Base-by-base conservation (phyloP, 768 basidiomycete genomes). In the Cystobasidium onofrii region DNA sequence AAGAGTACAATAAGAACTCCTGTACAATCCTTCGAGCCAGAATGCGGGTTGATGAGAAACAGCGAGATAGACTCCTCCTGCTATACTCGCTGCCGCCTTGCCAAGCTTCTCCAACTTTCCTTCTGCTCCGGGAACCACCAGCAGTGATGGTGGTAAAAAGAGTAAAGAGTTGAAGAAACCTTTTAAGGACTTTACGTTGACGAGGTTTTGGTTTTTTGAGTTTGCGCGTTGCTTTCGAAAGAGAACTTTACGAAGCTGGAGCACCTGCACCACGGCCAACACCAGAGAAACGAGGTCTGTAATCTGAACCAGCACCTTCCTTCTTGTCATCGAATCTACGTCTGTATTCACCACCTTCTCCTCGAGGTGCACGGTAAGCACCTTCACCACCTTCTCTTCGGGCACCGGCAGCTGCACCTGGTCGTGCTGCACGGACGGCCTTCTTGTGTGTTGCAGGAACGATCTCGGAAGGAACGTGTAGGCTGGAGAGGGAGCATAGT, bases 401-500 rank as follows among this genome's bases (percentile, higher is more conserved):
- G 75, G 88, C 88, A 34, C 85, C 84, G 77, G 89, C 88, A 72
- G 87, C 86, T 73, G 85, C 83, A 64, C 93, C 89, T 41, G 92
- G 91, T 76, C 91, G 90, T 57, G 89, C 85, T 31, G 90, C 87
- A 79, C 96, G 92, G 64, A 86, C 89, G 75, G 91, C 90, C 85
- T 94, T 96, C 86, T 96, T 96, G 87, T 95, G 92, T 75, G 96
- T 99, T 73, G 91, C 84, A 74, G 95, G 96, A 67, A 99, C 96
- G 81, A 99, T 97, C 84, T 99, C 95, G 75, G 83, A 83, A 64
- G 93, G 94, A 77, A 97, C 89, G 84, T 96, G 91, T 73, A 96
- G 87, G 90, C 90, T 92, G 76, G n/a, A 27, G 57, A 29, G 69
- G 54, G 36, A 23, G 13, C 36, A 67, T 4, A 29, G 1, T 71